These are phyloP conservation scores for Nannochloris sp. DNA, from an alignment of 139 green algal genomes.

Conservation along the genomic window DNA sequence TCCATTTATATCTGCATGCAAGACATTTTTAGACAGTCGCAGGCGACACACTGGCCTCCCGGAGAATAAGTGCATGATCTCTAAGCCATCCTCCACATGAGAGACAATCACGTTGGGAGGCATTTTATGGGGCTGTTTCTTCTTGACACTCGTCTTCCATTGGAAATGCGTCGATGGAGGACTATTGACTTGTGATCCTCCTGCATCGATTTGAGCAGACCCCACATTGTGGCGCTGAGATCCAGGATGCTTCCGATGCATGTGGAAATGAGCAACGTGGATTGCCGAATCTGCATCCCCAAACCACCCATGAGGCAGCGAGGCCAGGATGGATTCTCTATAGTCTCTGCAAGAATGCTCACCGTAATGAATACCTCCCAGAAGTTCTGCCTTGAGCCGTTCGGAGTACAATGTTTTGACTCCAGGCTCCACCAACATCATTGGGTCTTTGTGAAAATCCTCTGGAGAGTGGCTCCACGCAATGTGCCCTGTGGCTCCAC, in stretches of 20 bases:
- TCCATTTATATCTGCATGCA: constrained; percentile 91
- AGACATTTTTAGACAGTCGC: constrained; percentile 51
- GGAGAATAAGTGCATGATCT: constrained; percentile 83
- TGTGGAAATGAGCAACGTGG: constrained; percentile 67
- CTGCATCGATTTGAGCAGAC: not conserved
- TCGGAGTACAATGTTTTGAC: constrained; percentile 30
- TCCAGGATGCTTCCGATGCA: constrained; percentile 42
- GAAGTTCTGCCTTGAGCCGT: constrained; percentile 35
- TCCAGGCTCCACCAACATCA: constrained; percentile 35
- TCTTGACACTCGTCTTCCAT: not conserved
- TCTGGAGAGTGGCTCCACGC: constrained; percentile 69
- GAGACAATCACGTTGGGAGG: constrained; percentile 83
- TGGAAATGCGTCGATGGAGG: not conserved
- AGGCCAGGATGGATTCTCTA: constrained; percentile 65
- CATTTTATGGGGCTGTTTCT: not conserved
- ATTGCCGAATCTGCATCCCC: constrained; percentile 66
- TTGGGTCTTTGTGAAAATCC: constrained; percentile 67
- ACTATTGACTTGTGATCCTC: not conserved
- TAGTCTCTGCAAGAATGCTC: constrained; percentile 91
- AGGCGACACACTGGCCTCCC: constrained; percentile 76
- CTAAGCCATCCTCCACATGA: constrained; percentile 82
- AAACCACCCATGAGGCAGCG: constrained; percentile 65
- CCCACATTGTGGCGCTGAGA: constrained; percentile 11
- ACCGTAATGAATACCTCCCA: constrained; percentile 66
- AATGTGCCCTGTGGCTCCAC: constrained; percentile 52